phyloP scores from a whole-genome alignment of 2,329 filamentous ascomycete species.

The Aspergillus tamarii region DNA sequence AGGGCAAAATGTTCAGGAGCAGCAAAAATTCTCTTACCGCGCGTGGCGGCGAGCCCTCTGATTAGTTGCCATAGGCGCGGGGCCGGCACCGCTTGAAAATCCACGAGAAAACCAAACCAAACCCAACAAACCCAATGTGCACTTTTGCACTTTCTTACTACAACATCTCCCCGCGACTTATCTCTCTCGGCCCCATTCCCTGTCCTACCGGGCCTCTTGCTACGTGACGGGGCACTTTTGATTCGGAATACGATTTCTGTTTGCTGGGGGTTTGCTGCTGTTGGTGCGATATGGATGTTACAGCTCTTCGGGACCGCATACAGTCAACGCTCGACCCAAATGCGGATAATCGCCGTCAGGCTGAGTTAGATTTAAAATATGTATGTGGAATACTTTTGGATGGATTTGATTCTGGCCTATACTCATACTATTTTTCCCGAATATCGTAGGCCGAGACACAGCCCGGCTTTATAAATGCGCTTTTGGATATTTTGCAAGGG shows the following conservation, averaged over 20 bases:
- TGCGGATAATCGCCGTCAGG: constrained; percentile 63
- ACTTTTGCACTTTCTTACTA: constrained; percentile 19
- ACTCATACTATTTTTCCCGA: constrained; percentile 9
- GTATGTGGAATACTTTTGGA: constrained; percentile 43
- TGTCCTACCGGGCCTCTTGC: constrained; percentile 19
- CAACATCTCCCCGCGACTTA: constrained; percentile 16
- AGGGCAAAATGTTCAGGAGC: constrained; percentile 13
- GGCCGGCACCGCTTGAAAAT: constrained; percentile 30
- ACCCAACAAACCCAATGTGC: constrained; percentile 28
- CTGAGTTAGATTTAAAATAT: constrained; percentile 67
- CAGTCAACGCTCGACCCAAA: constrained; percentile 66
- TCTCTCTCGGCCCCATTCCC: constrained; percentile 5
- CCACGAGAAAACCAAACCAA: constrained; percentile 27
- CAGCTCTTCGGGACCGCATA: constrained; percentile 64
- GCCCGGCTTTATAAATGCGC: constrained; percentile 84
- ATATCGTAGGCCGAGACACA: constrained; percentile 78
- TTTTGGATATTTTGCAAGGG: constrained; percentile 85
- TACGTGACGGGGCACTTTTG: constrained; percentile 27
- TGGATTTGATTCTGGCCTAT: constrained; percentile 9
- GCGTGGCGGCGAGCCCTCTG: constrained; percentile 27
- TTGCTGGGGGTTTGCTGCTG: constrained; percentile 35
- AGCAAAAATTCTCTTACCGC: constrained; percentile 27
- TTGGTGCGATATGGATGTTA: constrained; percentile 60
- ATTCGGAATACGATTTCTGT: constrained; percentile 31
- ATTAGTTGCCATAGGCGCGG: constrained; percentile 31